phyloP scores from a whole-genome alignment of 1,139 yeast species.

The Pichia sp. region DNA sequence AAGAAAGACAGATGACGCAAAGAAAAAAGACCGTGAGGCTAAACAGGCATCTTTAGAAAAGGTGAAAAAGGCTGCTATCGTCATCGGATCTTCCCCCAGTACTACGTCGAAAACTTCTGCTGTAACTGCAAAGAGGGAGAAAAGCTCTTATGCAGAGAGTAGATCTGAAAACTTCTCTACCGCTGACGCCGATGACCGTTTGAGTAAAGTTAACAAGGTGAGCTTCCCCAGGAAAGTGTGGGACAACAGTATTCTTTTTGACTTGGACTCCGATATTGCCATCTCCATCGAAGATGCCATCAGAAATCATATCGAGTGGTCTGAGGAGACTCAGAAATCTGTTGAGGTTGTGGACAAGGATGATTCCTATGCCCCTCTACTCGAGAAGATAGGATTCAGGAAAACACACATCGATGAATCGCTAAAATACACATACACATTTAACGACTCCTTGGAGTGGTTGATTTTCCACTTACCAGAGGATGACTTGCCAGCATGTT shows the following conservation, averaged over 20 bases:
- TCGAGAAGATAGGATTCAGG: constrained; percentile 61
- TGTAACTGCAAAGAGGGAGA: neutral
- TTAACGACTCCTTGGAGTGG: constrained; percentile 69
- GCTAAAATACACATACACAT: constrained; percentile 51
- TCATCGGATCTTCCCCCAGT: constrained; percentile 29
- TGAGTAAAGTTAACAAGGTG: constrained; percentile 17
- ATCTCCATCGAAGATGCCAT: constrained; percentile 52
- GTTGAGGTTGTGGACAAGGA: constrained; percentile 9
- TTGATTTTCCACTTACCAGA: constrained; percentile 85
- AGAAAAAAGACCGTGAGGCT: constrained; percentile 43
- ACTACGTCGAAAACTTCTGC: neutral
- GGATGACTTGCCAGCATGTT: constrained; percentile 74
- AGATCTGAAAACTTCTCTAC: no score
- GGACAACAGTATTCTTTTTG: constrained; percentile 48
- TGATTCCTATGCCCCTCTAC: constrained; percentile 22
- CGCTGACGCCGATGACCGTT: neutral
- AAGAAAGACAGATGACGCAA: constrained; percentile 40
- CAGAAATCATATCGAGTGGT: constrained; percentile 54
- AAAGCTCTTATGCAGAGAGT: neutral
- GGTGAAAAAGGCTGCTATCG: constrained; percentile 41
- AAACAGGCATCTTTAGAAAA: constrained; percentile 38
- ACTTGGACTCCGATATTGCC: constrained; percentile 46
- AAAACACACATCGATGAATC: constrained; percentile 69
- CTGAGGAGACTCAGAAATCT: constrained; percentile 23
- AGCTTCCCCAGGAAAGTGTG: constrained; percentile 59